Conservation (phyloP, 371 early-diverging fungal genomes). For the Basidiobolus heterosporus region DNA sequence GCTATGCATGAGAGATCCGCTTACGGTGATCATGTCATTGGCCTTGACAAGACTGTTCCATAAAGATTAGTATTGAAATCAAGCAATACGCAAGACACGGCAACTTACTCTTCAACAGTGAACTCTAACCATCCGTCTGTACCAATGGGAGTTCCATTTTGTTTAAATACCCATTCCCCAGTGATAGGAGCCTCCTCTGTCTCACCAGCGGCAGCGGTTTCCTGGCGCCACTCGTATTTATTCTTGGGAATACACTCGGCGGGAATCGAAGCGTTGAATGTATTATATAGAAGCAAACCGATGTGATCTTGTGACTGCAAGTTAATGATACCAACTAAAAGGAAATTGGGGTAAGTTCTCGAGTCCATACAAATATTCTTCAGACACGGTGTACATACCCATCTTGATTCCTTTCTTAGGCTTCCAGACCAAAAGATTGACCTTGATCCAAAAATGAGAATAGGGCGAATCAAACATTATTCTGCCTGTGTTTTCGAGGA, state of each 20-base stretch:
- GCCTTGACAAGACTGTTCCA: no score
- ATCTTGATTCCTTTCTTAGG: slow-evolving; percentile 52
- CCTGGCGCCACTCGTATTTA: slow-evolving; percentile 46
- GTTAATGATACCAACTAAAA: slow-evolving; percentile 67
- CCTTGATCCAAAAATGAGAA: slow-evolving; percentile 54
- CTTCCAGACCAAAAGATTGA: slow-evolving; percentile 61
- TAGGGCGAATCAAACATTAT: slow-evolving; percentile 75
- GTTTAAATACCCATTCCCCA: slow-evolving; percentile 6
- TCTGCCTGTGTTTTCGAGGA: slow-evolving; percentile 36
- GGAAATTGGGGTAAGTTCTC: background rate
- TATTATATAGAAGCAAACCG: slow-evolving; percentile 76
- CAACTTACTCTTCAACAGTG: slow-evolving; percentile 1
- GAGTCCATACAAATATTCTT: background rate
- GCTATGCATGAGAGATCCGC: no score
- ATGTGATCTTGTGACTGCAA: slow-evolving; percentile 89
- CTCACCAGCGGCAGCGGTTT: slow-evolving; percentile 12
- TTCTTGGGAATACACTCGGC: slow-evolving; percentile 54
- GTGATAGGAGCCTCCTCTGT: no score
- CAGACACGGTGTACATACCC: slow-evolving; percentile 20
- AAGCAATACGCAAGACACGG: background rate
- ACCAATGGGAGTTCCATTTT: background rate
- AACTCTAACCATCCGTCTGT: background rate
- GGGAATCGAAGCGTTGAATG: slow-evolving; percentile 89
- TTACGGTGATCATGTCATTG: no score
- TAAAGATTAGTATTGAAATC: background rate